Conservation (phyloP, 2,329 filamentous ascomycete species). For the Arthrobotrys entomopaga region DNA sequence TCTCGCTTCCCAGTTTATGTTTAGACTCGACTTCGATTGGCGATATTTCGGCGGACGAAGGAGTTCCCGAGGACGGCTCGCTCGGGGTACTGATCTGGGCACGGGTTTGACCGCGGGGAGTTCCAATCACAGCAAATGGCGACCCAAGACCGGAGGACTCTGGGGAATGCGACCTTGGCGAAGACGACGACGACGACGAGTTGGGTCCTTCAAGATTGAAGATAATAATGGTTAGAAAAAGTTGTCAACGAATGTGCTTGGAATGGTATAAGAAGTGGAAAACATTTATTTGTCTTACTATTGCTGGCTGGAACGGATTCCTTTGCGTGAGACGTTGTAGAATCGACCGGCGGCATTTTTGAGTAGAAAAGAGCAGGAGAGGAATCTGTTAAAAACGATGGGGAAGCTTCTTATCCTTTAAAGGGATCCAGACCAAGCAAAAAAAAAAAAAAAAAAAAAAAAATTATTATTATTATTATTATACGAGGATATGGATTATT, state of each 20-base stretch:
- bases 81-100: conserved; percentile 54
- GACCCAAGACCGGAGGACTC: conserved; percentile 52
- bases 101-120: conserved; percentile 54
- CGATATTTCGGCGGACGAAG: conserved; percentile 54
- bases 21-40: conserved; percentile 54
- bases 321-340: conserved; percentile 38
- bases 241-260: background rate
- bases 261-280: background rate
- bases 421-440: conserved; percentile 37
- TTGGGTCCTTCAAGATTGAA: conserved; percentile 45
- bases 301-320: conserved; percentile 24
- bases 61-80: conserved; percentile 45
- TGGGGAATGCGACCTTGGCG: conserved; percentile 55
- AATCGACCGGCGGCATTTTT: conserved; percentile 55
- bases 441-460: no score
- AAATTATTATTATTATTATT: no score
- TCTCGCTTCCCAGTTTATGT: conserved; percentile 48
- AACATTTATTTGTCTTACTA: conserved; percentile 32
- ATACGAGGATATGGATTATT: conserved; percentile 41
- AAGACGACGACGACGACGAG: conserved; percentile 53
- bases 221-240: background rate
- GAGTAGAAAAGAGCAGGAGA: conserved; percentile 35
- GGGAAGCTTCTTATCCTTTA: conserved; percentile 53
- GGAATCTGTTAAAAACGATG: conserved; percentile 55
- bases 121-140: conserved; percentile 55